Evolutionary conservation across 495 filamentous ascomycete species (phyloP).

Genomic region (Annulohypoxylon nitens): DNA sequence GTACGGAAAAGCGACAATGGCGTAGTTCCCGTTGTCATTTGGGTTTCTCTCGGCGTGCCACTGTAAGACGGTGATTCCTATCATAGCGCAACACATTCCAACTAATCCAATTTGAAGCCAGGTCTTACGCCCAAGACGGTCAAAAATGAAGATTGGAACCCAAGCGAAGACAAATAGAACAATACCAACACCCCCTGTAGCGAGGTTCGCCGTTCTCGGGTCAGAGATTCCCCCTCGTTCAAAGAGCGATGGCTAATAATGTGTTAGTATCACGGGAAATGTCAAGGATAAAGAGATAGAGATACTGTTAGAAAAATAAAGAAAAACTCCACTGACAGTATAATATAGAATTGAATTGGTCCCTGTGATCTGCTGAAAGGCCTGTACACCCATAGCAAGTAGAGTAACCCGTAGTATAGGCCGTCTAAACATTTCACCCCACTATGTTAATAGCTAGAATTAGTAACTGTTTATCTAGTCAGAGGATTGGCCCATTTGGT

Average conservation of each 20-base stretch:
- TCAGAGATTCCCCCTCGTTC: slow-evolving; percentile 46
- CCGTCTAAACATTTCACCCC: slow-evolving; percentile 44
- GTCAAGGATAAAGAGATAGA: background rate
- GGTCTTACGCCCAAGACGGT: slow-evolving; percentile 46
- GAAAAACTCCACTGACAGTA: slow-evolving; percentile 18
- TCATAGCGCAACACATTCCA: slow-evolving; percentile 46
- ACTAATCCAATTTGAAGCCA: slow-evolving; percentile 48
- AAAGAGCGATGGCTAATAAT: slow-evolving; percentile 39
- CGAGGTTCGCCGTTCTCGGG: slow-evolving; percentile 43
- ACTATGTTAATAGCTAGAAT: background rate
- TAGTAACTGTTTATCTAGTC: too few species aligned
- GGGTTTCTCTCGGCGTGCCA: slow-evolving; percentile 44
- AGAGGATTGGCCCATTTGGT: too few species aligned
- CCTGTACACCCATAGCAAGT: slow-evolving; percentile 46
- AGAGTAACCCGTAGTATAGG: slow-evolving; percentile 49
- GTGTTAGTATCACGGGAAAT: background rate
- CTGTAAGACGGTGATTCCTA: slow-evolving; percentile 44
- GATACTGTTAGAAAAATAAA: background rate
- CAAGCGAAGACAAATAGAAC: slow-evolving; percentile 45
- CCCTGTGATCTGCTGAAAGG: slow-evolving; percentile 47
- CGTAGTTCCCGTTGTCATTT: slow-evolving; percentile 37
- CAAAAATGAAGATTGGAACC: slow-evolving; percentile 46
- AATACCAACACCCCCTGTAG: slow-evolving; percentile 45
- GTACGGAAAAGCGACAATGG: slow-evolving; percentile 50
- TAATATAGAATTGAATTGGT: slow-evolving; percentile 50